A percentile compares a stretch with the other conserved stretches of the same genome.
Evolutionary conservation across 2,329 filamentous ascomycete genomes (phyloP).

Genomic region (Sporothrix sp.): DNA sequence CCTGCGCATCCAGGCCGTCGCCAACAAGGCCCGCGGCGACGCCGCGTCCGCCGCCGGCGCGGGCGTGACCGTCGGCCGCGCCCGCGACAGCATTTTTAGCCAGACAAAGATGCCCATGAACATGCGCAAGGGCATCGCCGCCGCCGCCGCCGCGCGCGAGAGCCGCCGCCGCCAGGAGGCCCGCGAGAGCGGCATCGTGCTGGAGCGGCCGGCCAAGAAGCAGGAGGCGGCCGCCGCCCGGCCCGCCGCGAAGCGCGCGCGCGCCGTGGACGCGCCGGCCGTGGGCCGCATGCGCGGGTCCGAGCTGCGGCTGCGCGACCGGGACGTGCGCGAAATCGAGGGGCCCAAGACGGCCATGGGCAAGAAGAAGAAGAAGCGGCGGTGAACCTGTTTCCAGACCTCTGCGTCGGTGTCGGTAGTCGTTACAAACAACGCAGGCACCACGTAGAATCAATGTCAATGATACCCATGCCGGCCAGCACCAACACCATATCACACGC

Average conservation of each 20-base stretch:
- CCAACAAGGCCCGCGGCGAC: slow-evolving; percentile 46
- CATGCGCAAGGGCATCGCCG: slow-evolving; percentile 73
- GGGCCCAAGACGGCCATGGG: slow-evolving; percentile 33
- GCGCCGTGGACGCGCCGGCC: slow-evolving; percentile 58
- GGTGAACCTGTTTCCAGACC: background rate
- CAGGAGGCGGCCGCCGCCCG: slow-evolving; percentile 20
- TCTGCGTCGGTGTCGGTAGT: too few species aligned
- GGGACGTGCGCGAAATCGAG: slow-evolving; percentile 64
- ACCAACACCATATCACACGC: background rate
- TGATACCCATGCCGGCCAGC: background rate
- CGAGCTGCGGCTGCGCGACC: slow-evolving; percentile 66
- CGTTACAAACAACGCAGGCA: too few species aligned
- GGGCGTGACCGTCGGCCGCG: slow-evolving; percentile 63
- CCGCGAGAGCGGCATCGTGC: slow-evolving; percentile 78
- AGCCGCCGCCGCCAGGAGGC: slow-evolving; percentile 66
- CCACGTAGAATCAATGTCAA: too few species aligned
- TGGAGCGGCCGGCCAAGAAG: slow-evolving; percentile 47
- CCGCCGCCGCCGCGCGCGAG: slow-evolving; percentile 57
- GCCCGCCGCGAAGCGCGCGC: slow-evolving; percentile 30
- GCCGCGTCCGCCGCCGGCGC: slow-evolving; percentile 28
- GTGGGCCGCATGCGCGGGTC: slow-evolving; percentile 75
- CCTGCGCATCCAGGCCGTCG: slow-evolving; percentile 70
- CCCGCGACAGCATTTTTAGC: slow-evolving; percentile 53
- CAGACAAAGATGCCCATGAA: slow-evolving; percentile 86
- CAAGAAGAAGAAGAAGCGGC: slow-evolving; percentile 22